Evolutionary conservation across 1,284 basidiomycete genomes (phyloP).

Genomic region (Rhodotorula sp.): DNA sequence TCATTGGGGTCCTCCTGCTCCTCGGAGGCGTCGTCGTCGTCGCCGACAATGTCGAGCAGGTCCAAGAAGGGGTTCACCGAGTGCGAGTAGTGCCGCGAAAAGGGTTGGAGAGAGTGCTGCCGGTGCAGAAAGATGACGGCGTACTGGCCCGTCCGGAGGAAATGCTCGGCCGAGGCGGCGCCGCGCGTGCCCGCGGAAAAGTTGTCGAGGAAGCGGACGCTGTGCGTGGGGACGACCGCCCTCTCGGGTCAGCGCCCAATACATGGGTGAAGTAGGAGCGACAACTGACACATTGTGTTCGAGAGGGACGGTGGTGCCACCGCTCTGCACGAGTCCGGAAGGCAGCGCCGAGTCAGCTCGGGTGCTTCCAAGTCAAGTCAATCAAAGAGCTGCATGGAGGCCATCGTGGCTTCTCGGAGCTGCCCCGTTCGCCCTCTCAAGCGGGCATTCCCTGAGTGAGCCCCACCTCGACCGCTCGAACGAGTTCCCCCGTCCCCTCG

Average conservation of each 20-base stretch:
- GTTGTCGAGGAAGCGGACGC: conserved; percentile 97
- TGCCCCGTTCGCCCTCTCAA: neutral
- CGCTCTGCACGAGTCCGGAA: conserved; percentile 63
- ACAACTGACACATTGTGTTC: conserved; percentile 89
- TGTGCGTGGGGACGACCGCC: conserved; percentile 48
- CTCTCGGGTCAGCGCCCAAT: too few relatives aligned
- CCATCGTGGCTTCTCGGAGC: neutral
- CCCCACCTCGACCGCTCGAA: neutral
- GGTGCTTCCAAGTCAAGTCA: neutral
- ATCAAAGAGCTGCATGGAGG: too few relatives aligned
- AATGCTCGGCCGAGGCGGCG: conserved; percentile 96
- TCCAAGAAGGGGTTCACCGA: conserved; percentile 97
- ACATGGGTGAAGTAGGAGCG: neutral
- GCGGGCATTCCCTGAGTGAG: neutral
- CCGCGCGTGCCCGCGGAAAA: conserved; percentile 98
- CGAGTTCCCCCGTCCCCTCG: neutral
- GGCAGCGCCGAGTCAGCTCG: conserved; percentile 7
- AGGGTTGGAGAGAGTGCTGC: conserved; percentile 94
- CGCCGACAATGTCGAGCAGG: conserved; percentile 72
- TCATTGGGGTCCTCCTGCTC: neutral
- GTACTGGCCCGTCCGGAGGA: conserved; percentile 79
- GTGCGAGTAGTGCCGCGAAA: conserved; percentile 94
- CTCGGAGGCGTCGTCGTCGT: conserved; percentile 18
- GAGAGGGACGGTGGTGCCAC: conserved; percentile 90
- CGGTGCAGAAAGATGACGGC: conserved; percentile 98